These are phyloP conservation scores for Pseudocercospora crystallina DNA, from an alignment of 2,329 filamentous ascomycete species.

Conservation along the genomic window DNA sequence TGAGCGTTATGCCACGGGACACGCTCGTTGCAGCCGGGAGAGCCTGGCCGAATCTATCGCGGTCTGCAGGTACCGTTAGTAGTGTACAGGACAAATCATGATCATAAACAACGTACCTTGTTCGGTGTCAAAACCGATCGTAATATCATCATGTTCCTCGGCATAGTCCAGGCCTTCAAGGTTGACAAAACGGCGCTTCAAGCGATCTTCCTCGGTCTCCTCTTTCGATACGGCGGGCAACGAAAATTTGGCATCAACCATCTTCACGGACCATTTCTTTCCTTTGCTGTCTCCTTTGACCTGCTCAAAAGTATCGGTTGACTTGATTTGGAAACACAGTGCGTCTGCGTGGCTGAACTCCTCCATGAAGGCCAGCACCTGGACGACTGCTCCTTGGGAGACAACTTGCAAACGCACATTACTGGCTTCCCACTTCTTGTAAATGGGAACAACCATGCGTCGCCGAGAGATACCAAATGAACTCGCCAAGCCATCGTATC, in stretches of 20 bases:
- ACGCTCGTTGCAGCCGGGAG: slow-evolving; percentile 45
- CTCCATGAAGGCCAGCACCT: slow-evolving; percentile 83
- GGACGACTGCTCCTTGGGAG: slow-evolving; percentile 69
- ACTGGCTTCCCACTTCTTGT: slow-evolving; percentile 91
- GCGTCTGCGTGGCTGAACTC: slow-evolving; percentile 83
- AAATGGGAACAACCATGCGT: slow-evolving; percentile 81
- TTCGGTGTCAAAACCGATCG: slow-evolving; percentile 78
- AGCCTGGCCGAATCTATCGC: slow-evolving; percentile 47
- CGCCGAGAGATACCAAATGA: slow-evolving; percentile 75
- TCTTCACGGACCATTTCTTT: slow-evolving; percentile 68
- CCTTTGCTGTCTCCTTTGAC: slow-evolving; percentile 40
- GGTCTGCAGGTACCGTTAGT: slow-evolving; percentile 38
- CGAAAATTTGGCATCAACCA: slow-evolving; percentile 89
- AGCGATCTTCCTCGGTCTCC: slow-evolving; percentile 55
- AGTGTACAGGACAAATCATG: not conserved
- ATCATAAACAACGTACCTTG: slow-evolving; percentile 34
- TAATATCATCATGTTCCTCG: slow-evolving; percentile 89
- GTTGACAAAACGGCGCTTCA: slow-evolving; percentile 74
- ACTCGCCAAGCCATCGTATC: slow-evolving; percentile 55
- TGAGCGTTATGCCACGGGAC: slow-evolving; percentile 44
- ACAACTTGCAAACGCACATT: slow-evolving; percentile 78
- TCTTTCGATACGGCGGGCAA: slow-evolving; percentile 63
- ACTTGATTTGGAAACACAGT: slow-evolving; percentile 85
- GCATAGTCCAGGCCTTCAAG: slow-evolving; percentile 86
- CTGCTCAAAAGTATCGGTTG: slow-evolving; percentile 77